phyloP scores from a whole-genome alignment of 2,329 filamentous ascomycete species.

The Oidium heveae region DNA sequence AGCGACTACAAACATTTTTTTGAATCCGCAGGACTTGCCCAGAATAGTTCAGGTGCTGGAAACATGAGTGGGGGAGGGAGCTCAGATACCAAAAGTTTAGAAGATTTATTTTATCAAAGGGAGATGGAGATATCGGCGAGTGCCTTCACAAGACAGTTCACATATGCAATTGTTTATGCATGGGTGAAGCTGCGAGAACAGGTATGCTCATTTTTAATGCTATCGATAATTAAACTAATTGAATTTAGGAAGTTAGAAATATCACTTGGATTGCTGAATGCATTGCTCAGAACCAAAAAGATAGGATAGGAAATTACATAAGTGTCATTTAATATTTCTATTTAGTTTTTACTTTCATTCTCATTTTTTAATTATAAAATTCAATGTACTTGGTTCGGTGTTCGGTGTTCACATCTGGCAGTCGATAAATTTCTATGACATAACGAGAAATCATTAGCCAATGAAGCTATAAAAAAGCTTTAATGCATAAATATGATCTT shows the following conservation, averaged over 20 bases:
- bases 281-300: conserved; percentile 98
- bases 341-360: too few relatives aligned
- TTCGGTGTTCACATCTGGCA: too few relatives aligned
- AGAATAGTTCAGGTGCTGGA: conserved; percentile 46
- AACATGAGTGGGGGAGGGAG: conserved; percentile 68
- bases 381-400: too few relatives aligned
- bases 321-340: conserved; percentile 49
- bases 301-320: conserved; percentile 95
- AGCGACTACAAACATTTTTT: conserved; percentile 91
- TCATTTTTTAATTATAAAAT: too few relatives aligned
- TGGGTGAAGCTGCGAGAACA: conserved; percentile 97
- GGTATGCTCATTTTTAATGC: conserved; percentile 26
- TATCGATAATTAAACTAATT: conserved; percentile 12
- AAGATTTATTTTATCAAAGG: conserved; percentile 97
- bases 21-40: conserved; percentile 61
- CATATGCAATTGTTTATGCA: conserved; percentile 79
- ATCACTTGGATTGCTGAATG: conserved; percentile 99
- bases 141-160: conserved; percentile 90
- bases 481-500: too few relatives aligned
- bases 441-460: too few relatives aligned
- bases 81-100: conserved; percentile 65
- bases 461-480: too few relatives aligned
- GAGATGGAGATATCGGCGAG: conserved; percentile 97
- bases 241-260: conserved; percentile 75
- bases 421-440: too few relatives aligned